These are phyloP conservation scores for Echeveria elegans DNA, from an alignment of 164 flowering plant species.

Conservation along the genomic window DNA sequence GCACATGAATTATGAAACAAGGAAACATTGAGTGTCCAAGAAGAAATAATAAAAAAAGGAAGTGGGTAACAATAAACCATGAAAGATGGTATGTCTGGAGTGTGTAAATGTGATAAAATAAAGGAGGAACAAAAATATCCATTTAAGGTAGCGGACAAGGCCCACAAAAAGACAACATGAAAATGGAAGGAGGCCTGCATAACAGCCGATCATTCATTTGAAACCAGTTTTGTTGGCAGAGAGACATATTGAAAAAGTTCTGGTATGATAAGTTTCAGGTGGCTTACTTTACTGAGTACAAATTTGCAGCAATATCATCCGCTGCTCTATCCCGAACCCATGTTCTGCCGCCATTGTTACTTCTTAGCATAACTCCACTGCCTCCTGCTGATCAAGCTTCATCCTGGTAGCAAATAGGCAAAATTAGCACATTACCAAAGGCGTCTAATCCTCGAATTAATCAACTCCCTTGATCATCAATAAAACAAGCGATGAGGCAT, in stretches of 20 bases:
- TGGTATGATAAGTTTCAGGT: neutral
- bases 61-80: too few species aligned
- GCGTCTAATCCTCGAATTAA: too few species aligned
- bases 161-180: too few species aligned
- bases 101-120: too few species aligned
- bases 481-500: neutral
- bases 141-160: too few species aligned
- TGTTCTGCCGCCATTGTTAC: constrained; percentile 86
- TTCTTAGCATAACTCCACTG: constrained; percentile 82
- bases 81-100: too few species aligned
- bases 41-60: too few species aligned
- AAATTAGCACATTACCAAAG: neutral
- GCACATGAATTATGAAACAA: too few species aligned
- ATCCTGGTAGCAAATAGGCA: constrained; percentile 34
- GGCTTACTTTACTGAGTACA: constrained; percentile 90
- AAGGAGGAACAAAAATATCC: too few species aligned
- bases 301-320: constrained; percentile 92
- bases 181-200: too few species aligned
- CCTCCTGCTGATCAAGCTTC: constrained; percentile 99
- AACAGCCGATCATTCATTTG: neutral
- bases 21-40: too few species aligned
- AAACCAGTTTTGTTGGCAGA: neutral
- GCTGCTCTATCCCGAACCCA: constrained; percentile 97
- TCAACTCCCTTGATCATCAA: neutral
- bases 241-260: neutral